Base-by-base conservation (phyloP, 1,284 basidiomycete species). In the Austroboletus sp. region DNA sequence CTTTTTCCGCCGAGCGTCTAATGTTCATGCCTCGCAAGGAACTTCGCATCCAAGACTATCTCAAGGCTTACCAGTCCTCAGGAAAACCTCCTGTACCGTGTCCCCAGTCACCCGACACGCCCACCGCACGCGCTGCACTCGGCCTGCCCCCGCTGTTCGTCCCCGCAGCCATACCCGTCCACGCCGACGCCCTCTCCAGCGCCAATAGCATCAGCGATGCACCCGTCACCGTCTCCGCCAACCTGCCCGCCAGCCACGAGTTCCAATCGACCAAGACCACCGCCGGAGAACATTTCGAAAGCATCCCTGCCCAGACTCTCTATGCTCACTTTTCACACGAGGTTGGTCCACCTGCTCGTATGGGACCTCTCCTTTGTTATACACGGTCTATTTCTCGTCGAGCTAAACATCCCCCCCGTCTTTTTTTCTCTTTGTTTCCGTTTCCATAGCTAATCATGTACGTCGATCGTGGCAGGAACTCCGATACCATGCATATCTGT, bases 61-160 rank as follows among this genome's bases (percentile, higher is more conserved):
- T 72, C 11, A 53, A 51, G 4, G 63, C 69, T 2, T 71, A 68
- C 42, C 41, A 48, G 9, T 42, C 61, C 0, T 67, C 66, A 0
- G 60, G 65, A 21, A 42, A 45, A 36, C 60, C 64, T 0, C 71
- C 72, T 13, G 32, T 27, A 17, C 70, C 72, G 15, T 61, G 56
- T 29, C 67, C 71, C 0, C 61, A 54, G 21, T 51, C 57, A 0
- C 71, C 71, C 2, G 56, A 65, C n/a, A 61, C 61, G 4, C 48
- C 58, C 4, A 52, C 35, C 19, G 64, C 65, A 5, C 70, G 71
- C 6, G 45, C 56, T 4, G 61, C 65, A 0, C 53, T 71, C 17
- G 59, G 64, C 9, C 58, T 73, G 0, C 58, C 67, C 4, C 69
- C 65, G 0, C 54, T 67, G 17, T 73, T 72, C 44, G 57, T 65